Conservation (phyloP, 2,329 filamentous ascomycete genomes). For the Colletotrichum euphorbiae region DNA sequence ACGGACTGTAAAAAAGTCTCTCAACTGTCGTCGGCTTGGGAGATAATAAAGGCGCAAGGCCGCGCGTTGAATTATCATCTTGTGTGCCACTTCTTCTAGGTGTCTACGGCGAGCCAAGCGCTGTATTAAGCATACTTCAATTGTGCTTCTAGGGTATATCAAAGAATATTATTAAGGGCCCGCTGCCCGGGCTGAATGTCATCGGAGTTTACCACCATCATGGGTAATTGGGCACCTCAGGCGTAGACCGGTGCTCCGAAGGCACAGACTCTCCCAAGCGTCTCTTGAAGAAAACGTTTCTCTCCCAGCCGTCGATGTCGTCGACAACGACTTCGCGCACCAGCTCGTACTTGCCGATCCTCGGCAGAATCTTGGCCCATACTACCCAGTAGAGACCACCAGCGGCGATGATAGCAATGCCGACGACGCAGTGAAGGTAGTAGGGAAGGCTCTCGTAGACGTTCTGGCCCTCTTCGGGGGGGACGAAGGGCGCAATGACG, state of each 20-base stretch:
- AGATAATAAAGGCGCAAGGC: no score
- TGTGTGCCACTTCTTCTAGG: no score
- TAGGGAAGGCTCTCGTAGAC: conserved; percentile 67
- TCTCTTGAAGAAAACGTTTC: conserved; percentile 62
- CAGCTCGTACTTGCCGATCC: conserved; percentile 65
- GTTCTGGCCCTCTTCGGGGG: conserved; percentile 62
- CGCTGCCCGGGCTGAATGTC: background rate
- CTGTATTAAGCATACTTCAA: background rate
- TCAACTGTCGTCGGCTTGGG: no score
- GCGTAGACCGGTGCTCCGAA: conserved; percentile 11
- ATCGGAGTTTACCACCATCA: background rate
- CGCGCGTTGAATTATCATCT: no score
- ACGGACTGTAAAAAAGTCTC: no score
- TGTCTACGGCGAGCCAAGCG: no score
- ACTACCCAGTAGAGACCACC: conserved; percentile 68
- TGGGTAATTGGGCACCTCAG: conserved; percentile 20
- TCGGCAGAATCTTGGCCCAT: conserved; percentile 65
- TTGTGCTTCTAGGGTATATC: conserved; percentile 32
- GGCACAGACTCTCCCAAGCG: conserved; percentile 46
- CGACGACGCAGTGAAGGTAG: conserved; percentile 69
- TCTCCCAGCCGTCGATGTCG: conserved; percentile 72
- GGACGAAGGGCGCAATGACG: conserved; percentile 69
- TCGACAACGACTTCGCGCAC: conserved; percentile 66
- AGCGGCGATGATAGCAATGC: conserved; percentile 63
- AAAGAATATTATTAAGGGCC: conserved; percentile 1